Percentiles rank a stretch among this genome's conserved stretches.
These are phyloP conservation scores for Apiospora sp. DNA, from an alignment of 2,329 filamentous ascomycete genomes.

Conservation along the genomic window DNA sequence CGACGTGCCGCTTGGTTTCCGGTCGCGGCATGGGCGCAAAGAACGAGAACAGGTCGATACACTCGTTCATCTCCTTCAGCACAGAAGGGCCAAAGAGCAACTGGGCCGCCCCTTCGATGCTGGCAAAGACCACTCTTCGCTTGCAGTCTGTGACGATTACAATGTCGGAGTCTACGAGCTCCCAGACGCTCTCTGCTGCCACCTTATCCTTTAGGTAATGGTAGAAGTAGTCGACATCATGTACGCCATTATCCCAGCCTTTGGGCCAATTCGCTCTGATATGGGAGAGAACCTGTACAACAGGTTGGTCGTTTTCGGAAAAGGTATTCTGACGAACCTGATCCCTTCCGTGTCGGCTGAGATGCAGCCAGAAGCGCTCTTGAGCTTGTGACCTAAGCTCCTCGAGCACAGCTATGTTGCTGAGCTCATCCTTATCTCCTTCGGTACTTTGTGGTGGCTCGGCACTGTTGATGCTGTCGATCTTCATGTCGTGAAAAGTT, in stretches of 20 bases:
- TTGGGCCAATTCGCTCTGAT: neutral
- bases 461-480: neutral
- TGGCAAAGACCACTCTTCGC: slow-evolving; percentile 29
- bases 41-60: slow-evolving; percentile 28
- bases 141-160: slow-evolving; percentile 25
- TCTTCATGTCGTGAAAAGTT: neutral
- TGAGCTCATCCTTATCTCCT: neutral
- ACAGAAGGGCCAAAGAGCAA: slow-evolving; percentile 24
- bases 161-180: neutral
- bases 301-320: neutral
- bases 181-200: slow-evolving; percentile 7
- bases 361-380: neutral
- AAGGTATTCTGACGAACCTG: neutral
- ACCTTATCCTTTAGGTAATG: slow-evolving; percentile 5
- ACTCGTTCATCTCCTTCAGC: slow-evolving; percentile 12
- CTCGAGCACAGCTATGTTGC: too few relatives aligned
- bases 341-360: neutral
- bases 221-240: slow-evolving; percentile 8
- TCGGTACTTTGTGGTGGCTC: neutral
- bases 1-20: slow-evolving; percentile 29
- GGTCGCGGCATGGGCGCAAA: slow-evolving; percentile 25
- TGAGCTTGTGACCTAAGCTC: neutral
- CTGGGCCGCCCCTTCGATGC: slow-evolving; percentile 26
- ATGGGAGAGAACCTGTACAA: neutral
- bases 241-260: neutral